A percentile compares a stretch with the other conserved stretches of the same genome.
phyloP scores from a whole-genome alignment of 2,329 filamentous ascomycete species.

The Alternaria sp. region DNA sequence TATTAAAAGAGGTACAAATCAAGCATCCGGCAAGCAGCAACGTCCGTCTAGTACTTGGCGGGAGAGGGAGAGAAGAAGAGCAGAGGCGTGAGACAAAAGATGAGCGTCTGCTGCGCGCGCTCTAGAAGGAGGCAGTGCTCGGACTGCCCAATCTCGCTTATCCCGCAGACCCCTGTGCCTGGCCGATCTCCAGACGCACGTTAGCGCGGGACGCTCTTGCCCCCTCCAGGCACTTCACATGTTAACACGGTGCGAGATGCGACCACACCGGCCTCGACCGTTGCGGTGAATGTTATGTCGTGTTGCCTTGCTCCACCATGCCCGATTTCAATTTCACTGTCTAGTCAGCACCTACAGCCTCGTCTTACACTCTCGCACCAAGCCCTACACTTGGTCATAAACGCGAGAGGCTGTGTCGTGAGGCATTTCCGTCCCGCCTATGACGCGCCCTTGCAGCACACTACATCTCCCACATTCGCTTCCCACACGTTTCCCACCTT shows the following conservation, averaged over 20 bases:
- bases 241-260: conserved; percentile 11
- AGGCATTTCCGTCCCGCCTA: conserved; percentile 16
- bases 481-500: not conserved
- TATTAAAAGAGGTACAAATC: conserved; percentile 19
- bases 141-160: conserved; percentile 29
- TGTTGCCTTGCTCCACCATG: not conserved
- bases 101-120: conserved; percentile 16
- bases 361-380: conserved; percentile 17
- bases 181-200: not conserved
- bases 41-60: conserved; percentile 22
- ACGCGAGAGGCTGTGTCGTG: conserved; percentile 18
- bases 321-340: conserved; percentile 4
- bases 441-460: conserved; percentile 32
- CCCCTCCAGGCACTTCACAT: conserved; percentile 17
- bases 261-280: not conserved
- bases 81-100: conserved; percentile 20
- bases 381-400: conserved; percentile 12
- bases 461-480: conserved; percentile 11
- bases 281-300: not conserved
- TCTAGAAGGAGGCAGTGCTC: conserved; percentile 28
- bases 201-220: not conserved
- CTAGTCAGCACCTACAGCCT: not conserved
- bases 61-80: conserved; percentile 23
- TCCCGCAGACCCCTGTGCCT: not conserved
- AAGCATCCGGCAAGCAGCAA: conserved; percentile 22